Percentiles rank a stretch among this genome's conserved stretches.
Evolutionary conservation across 768 basidiomycete genomes (phyloP).

Genomic region (Guyanaporus albipodus): DNA sequence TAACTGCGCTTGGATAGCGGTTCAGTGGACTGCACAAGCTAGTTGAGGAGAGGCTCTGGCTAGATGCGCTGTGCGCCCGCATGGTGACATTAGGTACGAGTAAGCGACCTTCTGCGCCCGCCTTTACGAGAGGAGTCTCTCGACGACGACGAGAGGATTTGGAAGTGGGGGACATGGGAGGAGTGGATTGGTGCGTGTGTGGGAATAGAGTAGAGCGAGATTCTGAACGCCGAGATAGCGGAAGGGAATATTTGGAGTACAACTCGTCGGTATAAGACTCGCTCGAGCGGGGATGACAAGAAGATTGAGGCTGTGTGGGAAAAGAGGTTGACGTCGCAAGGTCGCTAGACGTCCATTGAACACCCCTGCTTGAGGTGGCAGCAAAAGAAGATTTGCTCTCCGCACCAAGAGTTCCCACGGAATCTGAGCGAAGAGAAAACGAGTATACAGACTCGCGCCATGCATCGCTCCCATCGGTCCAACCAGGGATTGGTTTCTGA

Average conservation of each 20-base stretch:
- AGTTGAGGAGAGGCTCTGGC: slow-evolving; percentile 28
- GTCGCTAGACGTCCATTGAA: slow-evolving; percentile 46
- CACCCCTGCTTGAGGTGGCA: slow-evolving; percentile 49
- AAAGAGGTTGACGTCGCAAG: slow-evolving; percentile 19
- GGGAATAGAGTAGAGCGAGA: slow-evolving; percentile 42
- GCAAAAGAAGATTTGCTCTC: slow-evolving; percentile 39
- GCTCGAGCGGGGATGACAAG: slow-evolving; percentile 26
- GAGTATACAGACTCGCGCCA: slow-evolving; percentile 68
- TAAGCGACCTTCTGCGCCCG: slow-evolving; percentile 61
- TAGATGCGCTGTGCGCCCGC: slow-evolving; percentile 32
- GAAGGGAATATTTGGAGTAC: slow-evolving; percentile 51
- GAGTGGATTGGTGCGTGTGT: slow-evolving; percentile 34
- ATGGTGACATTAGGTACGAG: slow-evolving; percentile 46
- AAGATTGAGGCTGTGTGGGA: slow-evolving; percentile 20
- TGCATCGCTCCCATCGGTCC: slow-evolving; percentile 62
- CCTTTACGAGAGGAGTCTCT: slow-evolving; percentile 54
- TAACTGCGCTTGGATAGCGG: slow-evolving; percentile 39
- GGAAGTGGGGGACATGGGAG: slow-evolving; percentile 35
- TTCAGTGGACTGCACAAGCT: slow-evolving; percentile 37
- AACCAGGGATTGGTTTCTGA: slow-evolving; percentile 52
- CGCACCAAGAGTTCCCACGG: slow-evolving; percentile 29
- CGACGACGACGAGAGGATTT: slow-evolving; percentile 37
- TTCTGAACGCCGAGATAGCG: slow-evolving; percentile 53
- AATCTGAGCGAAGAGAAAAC: slow-evolving; percentile 40
- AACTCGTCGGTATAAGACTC: slow-evolving; percentile 43